Evolutionary conservation across 2,329 filamentous ascomycete species (phyloP), one percentile per base, ranked within the genome.

Genomic region (Neopestalotiopsis clavispora): DNA sequence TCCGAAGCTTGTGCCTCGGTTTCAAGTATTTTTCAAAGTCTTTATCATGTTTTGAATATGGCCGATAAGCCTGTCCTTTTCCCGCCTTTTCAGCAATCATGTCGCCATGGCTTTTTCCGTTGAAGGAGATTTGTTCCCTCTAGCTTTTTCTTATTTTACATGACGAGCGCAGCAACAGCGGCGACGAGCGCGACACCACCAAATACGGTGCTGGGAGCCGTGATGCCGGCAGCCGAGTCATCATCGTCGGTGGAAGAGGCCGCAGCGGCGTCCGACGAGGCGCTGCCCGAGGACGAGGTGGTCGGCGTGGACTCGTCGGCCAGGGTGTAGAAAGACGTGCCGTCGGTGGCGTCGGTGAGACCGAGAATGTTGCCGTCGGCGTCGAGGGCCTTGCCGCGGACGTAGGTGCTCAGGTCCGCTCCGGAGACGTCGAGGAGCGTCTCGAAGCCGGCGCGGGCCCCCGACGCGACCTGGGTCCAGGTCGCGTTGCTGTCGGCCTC

Each of bases 401-500:
- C 45, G 30, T 56, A 66, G 30, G 45, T 38, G 28, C 4, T 32
- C 63, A 66, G n/a, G 30, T 40, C 45, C 34, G 34, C 34, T 38
- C 45, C 61, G 7, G 61, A 49, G 61, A 64, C n/a, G n/a, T 66
- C 42, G 13, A 66, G 5, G n/a, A 49, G 30, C 6, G 49, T 56
- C 63, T 58, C 63, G 45, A 66, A 66, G 12, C 63, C 63, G 17
- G 63, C 32, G 10, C 40, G 52, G 10, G 63, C 57, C 7, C 42
- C 49, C 6, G 63, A 66, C 14, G 63, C 45, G 23, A 66, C 49
- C 63, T 66, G 28, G 63, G 63, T 66, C 45, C 63, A 66, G n/a
- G 57, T 23, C 17, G 62, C 10, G n/a, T 49, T n/a, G 63, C 63
- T 66, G 28, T 66, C 52, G 45, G 63, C 49, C 20, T 9, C 14